Evolutionary conservation across 139 green algal species (phyloP), one percentile per base, ranked within the genome.

Genomic region (Yamagishiella unicocca): DNA sequence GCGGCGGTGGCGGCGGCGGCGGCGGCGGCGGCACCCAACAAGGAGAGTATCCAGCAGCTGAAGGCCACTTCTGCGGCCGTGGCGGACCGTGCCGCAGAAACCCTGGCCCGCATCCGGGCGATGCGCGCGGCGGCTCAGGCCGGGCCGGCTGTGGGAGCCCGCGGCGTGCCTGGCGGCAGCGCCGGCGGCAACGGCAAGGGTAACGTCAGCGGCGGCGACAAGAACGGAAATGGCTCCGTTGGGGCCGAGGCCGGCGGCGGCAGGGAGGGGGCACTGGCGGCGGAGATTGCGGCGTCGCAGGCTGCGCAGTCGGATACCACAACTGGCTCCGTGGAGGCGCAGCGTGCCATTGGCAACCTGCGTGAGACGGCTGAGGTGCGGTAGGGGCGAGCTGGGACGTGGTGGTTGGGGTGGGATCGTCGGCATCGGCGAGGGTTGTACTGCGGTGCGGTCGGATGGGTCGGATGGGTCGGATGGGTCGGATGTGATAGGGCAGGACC

Each of bases 31-130:
- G 19, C 31, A 35, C 31, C 9, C 7, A 74, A 45, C 31, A 72
- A 73, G 35, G 78, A 85, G 62, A 61, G 25, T 38, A 50, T 86
- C 1, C 45, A 77, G 64, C 62, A 86, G 62, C 80, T 86, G 19
- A 86, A 67, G 45, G 80, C 62, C 66, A 86, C 80, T 7, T 76
- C 58, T 9, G 33, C 45, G 66, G 80, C 80, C 10, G 80, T 43
- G 3, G 80, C 80, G 24, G 64, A 77, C 21, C 61, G 80, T 8
- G 80, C 80, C 7, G 80, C 80, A 4, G 80, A 86, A 64, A 86
- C 80, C 9, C 66, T 86, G 62, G 80, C 80, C 0, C 80, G 80
- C 61, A 86, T 86, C 64, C 80, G 80, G 5, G 80, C 80, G 29
- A 78, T 86, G 80, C 80, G 80, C 0, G 80, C 80, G 6, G 43